A percentile compares a stretch with the other conserved stretches of the same genome.
These are phyloP conservation scores for Ilyonectria sp. DNA, from an alignment of 2,329 filamentous ascomycete species.

Conservation along the genomic window DNA sequence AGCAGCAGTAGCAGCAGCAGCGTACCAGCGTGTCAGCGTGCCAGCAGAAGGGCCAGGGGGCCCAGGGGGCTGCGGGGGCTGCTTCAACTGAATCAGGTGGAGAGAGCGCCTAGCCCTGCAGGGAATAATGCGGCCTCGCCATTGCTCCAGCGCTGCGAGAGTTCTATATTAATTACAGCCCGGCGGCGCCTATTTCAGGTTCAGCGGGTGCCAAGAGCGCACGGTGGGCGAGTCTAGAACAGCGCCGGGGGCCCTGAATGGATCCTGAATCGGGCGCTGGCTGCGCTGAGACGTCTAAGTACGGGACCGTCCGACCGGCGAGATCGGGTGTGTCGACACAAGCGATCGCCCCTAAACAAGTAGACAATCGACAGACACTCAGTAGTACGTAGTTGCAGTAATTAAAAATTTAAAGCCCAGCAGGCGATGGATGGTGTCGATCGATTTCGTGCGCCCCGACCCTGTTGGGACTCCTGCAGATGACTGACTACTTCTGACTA, in stretches of 20 bases:
- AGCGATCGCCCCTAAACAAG: neutral
- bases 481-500: no score
- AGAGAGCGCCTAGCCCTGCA: slow-evolving; percentile 27
- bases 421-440: neutral
- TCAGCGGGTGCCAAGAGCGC: neutral
- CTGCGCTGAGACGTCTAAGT: neutral
- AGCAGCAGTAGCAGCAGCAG: no score
- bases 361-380: neutral
- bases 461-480: neutral
- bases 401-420: neutral
- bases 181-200: slow-evolving; percentile 1
- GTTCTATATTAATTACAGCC: slow-evolving; percentile 36
- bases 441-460: neutral
- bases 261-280: neutral
- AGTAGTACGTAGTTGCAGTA: neutral
- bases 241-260: neutral
- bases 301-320: neutral
- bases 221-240: neutral
- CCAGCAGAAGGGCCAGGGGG: neutral
- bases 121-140: slow-evolving; percentile 4
- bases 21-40: neutral
- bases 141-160: slow-evolving; percentile 22
- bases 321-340: neutral
- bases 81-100: slow-evolving; percentile 16
- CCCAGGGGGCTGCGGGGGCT: neutral